Percentiles rank a stretch among this genome's conserved stretches.
These are phyloP conservation scores for Hericium erinaceus DNA, from an alignment of 768 basidiomycete genomes.

Conservation along the genomic window DNA sequence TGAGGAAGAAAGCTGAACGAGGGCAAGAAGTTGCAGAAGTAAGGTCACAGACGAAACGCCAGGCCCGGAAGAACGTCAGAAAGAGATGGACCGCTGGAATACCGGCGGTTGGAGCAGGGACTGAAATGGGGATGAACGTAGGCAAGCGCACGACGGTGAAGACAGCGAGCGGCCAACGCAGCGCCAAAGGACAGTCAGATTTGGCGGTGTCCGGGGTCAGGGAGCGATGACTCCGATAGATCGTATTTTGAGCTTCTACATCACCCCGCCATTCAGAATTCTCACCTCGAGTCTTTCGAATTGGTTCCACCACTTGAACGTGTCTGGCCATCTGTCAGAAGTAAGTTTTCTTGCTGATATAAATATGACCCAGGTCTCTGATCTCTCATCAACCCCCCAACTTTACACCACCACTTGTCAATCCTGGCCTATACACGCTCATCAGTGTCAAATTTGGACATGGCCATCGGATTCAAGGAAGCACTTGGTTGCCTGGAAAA, in stretches of 20 bases:
- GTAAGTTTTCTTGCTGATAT: slow-evolving; percentile 3
- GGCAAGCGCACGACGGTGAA: too few relatives aligned
- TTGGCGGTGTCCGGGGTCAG: neutral
- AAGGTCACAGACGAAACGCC: neutral
- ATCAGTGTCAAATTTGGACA: slow-evolving; percentile 41
- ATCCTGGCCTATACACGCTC: neutral
- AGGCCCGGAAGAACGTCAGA: too few relatives aligned
- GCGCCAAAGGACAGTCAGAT: neutral
- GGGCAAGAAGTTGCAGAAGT: neutral
- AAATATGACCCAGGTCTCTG: neutral
- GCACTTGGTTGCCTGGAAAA: slow-evolving; percentile 80
- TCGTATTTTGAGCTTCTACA: neutral
- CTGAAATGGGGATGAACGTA: too few relatives aligned
- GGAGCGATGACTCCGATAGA: neutral
- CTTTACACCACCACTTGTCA: neutral
- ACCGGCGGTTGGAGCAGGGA: too few relatives aligned
- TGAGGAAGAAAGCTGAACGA: neutral
- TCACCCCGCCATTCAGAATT: neutral
- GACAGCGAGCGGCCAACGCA: too few relatives aligned
- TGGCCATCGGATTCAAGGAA: slow-evolving; percentile 71
- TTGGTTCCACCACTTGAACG: too few relatives aligned
- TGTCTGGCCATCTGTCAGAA: neutral
- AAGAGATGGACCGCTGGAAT: neutral
- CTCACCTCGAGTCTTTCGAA: too few relatives aligned
- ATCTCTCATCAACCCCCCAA: neutral